A percentile compares a stretch with the other conserved stretches of the same genome.
Evolutionary conservation across 225 moss, liverwort and hornwort genomes (phyloP).

Genomic region (Rhytidiadelphus loreus): DNA sequence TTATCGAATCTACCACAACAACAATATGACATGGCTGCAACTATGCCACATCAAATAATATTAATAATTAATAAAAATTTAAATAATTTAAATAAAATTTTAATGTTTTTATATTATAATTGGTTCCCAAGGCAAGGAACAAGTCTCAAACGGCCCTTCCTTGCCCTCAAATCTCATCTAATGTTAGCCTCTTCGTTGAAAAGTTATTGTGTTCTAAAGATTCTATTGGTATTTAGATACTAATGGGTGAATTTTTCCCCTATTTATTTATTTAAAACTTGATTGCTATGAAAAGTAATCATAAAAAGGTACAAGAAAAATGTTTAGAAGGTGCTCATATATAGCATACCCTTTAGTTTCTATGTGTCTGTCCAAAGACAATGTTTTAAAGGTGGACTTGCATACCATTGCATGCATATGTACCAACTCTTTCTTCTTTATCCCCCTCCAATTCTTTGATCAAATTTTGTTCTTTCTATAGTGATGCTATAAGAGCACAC

Average conservation of each 20-base stretch:
- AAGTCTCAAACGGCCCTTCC: no score
- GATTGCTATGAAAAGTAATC: neutral
- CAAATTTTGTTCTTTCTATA: neutral
- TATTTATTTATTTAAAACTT: neutral
- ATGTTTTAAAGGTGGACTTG: fast-evolving
- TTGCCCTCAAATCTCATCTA: no score
- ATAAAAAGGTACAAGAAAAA: no score
- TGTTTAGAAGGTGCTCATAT: fast-evolving
- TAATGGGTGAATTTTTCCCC: fast-evolving
- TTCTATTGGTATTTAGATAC: neutral
- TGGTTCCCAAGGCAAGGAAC: no score
- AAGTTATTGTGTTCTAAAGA: neutral
- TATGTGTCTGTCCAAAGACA: fast-evolving
- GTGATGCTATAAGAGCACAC: no score
- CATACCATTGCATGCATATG: neutral
- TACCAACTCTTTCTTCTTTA: neutral
- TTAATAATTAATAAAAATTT: no score
- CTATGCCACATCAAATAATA: no score
- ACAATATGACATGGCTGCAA: no score
- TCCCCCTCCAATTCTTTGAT: fast-evolving
- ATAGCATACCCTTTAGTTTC: no score
- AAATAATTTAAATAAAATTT: no score
- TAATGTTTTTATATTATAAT: no score
- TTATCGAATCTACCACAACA: no score
- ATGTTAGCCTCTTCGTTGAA: neutral